Percentiles rank a stretch among this genome's conserved stretches.
These are phyloP conservation scores for Phytophthora fragariae DNA, from an alignment of 352 stramenopile genomes.

Conservation along the genomic window DNA sequence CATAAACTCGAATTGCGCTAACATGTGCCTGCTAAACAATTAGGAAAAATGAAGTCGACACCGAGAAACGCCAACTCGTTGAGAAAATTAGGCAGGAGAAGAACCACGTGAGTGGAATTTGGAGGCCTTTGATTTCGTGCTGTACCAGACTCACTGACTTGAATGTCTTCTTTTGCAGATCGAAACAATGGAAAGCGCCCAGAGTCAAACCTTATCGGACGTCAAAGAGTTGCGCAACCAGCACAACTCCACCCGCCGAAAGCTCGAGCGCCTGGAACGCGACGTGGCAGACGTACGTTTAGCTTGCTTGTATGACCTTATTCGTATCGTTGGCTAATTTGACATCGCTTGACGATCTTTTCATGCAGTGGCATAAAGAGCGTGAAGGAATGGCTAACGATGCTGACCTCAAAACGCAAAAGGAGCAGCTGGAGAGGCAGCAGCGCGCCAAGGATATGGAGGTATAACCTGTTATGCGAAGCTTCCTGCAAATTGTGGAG, in stretches of 20 bases:
- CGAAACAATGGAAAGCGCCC: conserved; percentile 64
- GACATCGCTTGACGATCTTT: too few species aligned
- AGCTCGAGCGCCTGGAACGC: conserved; percentile 74
- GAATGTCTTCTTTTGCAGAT: conserved; percentile 47
- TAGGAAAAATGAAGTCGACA: conserved; percentile 65
- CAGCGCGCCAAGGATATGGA: conserved; percentile 79
- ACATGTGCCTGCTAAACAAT: conserved; percentile 1
- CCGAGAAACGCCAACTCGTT: conserved; percentile 56
- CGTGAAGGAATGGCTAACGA: conserved; percentile 60
- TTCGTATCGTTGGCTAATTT: too few species aligned
- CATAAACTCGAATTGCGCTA: not conserved
- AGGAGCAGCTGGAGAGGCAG: conserved; percentile 67
- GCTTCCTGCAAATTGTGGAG: not conserved
- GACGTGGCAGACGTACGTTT: conserved; percentile 57
- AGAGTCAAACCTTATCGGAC: conserved; percentile 76
- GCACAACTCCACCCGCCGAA: conserved; percentile 65
- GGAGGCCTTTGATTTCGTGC: conserved; percentile 2
- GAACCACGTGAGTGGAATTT: conserved; percentile 41
- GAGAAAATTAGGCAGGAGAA: conserved; percentile 78
- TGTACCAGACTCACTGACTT: not conserved
- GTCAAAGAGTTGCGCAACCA: conserved; percentile 77
- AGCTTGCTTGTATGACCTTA: too few species aligned
- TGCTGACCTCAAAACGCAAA: conserved; percentile 59
- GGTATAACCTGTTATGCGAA: conserved; percentile 32
- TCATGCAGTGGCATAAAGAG: conserved; percentile 65